A percentile compares a stretch with the other conserved stretches of the same genome.
These are phyloP conservation scores for Debaryomyces prosopidis DNA, from an alignment of 805 yeast genomes.

Conservation along the genomic window DNA sequence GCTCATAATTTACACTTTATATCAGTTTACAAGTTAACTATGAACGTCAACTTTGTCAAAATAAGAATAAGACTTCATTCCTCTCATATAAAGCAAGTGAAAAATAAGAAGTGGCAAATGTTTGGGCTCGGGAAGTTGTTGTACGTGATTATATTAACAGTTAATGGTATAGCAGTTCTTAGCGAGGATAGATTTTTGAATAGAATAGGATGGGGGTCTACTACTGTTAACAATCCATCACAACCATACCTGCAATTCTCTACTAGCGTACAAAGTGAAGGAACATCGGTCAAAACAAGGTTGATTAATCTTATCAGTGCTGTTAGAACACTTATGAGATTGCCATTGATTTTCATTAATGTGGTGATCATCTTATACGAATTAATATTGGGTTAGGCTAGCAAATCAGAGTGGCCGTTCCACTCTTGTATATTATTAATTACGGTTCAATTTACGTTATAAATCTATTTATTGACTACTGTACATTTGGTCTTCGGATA, in stretches of 20 bases:
- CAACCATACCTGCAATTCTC: slow-evolving; percentile 20
- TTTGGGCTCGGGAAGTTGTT: slow-evolving; percentile 63
- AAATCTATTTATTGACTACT: slow-evolving; percentile 8
- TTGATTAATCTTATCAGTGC: slow-evolving; percentile 69
- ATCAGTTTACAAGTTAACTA: neutral
- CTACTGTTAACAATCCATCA: slow-evolving; percentile 14
- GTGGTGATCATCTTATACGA: slow-evolving; percentile 68
- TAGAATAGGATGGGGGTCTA: slow-evolving; percentile 47
- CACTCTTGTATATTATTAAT: slow-evolving; percentile 3
- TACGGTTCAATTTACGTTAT: neutral
- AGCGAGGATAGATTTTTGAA: slow-evolving; percentile 79
- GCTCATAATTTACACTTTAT: neutral
- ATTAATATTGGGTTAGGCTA: slow-evolving; percentile 59
- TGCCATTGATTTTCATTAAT: slow-evolving; percentile 72
- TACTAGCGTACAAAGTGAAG: slow-evolving; percentile 49
- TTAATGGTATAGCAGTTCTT: slow-evolving; percentile 75
- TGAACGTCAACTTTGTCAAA: neutral
- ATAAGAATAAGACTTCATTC: neutral
- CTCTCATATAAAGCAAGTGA: neutral
- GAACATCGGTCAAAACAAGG: slow-evolving; percentile 47
- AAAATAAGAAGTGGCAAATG: slow-evolving; percentile 27
- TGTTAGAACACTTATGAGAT: slow-evolving; percentile 69
- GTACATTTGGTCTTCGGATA: slow-evolving; percentile 4
- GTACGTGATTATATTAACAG: slow-evolving; percentile 56
- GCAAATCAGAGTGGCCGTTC: neutral